Evolutionary conservation across 1,139 yeast species (phyloP), one percentile per base, ranked within the genome.

Genomic region (Martiniozyma asiatica): DNA sequence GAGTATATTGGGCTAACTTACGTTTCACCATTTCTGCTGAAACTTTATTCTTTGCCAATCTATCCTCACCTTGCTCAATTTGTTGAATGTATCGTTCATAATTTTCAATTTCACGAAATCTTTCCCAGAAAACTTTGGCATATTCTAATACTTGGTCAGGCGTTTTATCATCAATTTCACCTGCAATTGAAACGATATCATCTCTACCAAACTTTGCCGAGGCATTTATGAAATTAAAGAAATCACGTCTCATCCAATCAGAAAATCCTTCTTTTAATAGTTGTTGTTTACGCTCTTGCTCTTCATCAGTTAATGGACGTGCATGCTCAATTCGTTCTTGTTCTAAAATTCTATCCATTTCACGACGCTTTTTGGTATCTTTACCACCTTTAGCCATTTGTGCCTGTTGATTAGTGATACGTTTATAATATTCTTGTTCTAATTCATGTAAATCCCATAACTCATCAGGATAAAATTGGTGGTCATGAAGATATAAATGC

Each of bases 11-110:
- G 4, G 74, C 56, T 25, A 79, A 49, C 45, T 79, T 79, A 34
- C 78, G 57, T 40, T 82, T 63, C 32, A 79, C 56, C 8, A 79
- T 66, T 49, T 76, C 85, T 45, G 72, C 74, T 42, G 77, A 85
- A 20, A 73, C 48, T 43, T 67, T 70, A 8, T 63, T 45, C 41
- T 69, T 71, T 36, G 67, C 57, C 22, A 75, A 63, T 47, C 67
- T 75, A 23, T 77, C 85, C 47, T 79, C 93, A 12, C 89, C 93
- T n/a, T 61, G 58, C 50, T 79, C 89, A 38, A 79, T 77, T 39
- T 70, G 79, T 24, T 61, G 60, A 27, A 79, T 55, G 42, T 70
- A 74, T 41, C 74, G 63, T 42, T 79, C 93, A 48, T 70, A 71
- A 4, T 85, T 87, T 20, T 79, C 89, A 35, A 79, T 73, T 35